Evolutionary conservation across 202 grass and related monocot species (phyloP).

Genomic region (Brachypodium distachyon): DNA sequence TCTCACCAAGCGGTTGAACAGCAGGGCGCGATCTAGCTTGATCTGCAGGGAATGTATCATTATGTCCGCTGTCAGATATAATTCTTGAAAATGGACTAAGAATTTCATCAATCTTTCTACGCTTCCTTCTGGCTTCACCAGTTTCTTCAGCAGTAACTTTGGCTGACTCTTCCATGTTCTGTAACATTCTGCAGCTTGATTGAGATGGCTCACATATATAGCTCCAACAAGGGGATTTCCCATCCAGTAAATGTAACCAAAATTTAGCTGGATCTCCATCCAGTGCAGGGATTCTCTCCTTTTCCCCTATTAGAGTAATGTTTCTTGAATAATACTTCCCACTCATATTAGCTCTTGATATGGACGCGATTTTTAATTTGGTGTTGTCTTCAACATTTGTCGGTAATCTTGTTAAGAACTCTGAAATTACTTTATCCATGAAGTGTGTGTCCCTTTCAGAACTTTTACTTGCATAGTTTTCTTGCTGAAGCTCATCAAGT

Average conservation of each 20-base stretch:
- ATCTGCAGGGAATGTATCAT: slow-evolving; percentile 6
- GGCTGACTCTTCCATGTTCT: slow-evolving; percentile 22
- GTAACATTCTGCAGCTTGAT: slow-evolving; percentile 35
- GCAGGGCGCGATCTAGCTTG: slow-evolving; percentile 2
- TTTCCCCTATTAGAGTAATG: slow-evolving; percentile 63
- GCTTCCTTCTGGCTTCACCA: slow-evolving; percentile 40
- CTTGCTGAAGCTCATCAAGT: slow-evolving; percentile 45
- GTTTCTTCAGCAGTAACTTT: slow-evolving; percentile 31
- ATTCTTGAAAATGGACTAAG: slow-evolving; percentile 10
- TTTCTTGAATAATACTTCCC: slow-evolving; percentile 67
- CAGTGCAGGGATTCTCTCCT: slow-evolving; percentile 32
- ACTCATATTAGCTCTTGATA: slow-evolving; percentile 44
- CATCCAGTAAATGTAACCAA: slow-evolving; percentile 65
- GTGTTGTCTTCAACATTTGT: slow-evolving; percentile 14
- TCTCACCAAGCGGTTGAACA: slow-evolving; percentile 11
- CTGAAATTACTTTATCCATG: slow-evolving; percentile 37
- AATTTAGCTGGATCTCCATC: slow-evolving; percentile 56
- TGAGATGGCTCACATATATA: slow-evolving; percentile 37
- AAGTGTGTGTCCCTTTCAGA: slow-evolving; percentile 17
- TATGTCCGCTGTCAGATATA: slow-evolving; percentile 15
- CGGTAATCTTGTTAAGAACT: slow-evolving; percentile 43
- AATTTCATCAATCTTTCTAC: slow-evolving; percentile 27
- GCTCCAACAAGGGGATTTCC: slow-evolving; percentile 31
- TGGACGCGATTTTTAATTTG: background rate
- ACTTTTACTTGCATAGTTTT: slow-evolving; percentile 25